Base-by-base conservation (phyloP, 805 yeast species). In the Myxozyma geophila region DNA sequence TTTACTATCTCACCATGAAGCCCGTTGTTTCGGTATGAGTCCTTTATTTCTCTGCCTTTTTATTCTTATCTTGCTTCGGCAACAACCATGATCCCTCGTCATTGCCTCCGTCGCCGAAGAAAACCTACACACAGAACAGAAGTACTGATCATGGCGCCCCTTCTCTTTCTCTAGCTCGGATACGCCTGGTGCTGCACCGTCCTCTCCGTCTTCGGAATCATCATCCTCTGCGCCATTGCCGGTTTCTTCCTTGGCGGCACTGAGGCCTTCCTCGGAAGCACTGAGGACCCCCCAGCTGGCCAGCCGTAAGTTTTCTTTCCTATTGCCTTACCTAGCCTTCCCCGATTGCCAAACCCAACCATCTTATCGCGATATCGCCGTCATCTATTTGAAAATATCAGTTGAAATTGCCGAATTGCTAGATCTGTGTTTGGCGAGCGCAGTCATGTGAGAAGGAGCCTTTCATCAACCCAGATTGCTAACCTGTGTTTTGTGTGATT, bases 111-210 rank as follows among this genome's bases (percentile, higher is more conserved):
- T 15, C 35, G 37, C 17, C 36, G 19, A 41, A n/a, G 13, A 41
- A 41, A 41, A 13, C 46, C 46, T n/a, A n/a, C 19, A 19, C 46
- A 12, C 15, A 21, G 10, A 28, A 23, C 17, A 15, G 17, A 4
- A 23, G 17, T 43, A 8, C 47, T 43, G 47, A 43, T 43, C 47
- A 17, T 6, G 10, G 10, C 19, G 10, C 19, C 21, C 19, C 21
- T 13, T 43, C 7, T 13, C n/a, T 12, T 39, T 43, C 37, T 62
- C 23, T 49, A 64, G 68, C 68, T 64, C 66, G 68, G 68, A 44
- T 64, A 64, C 66, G 98, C 99, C 28, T 93, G 96, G 90, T 91
- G 90, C 76, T 93, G 99, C 76, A 93, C 98, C 51, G 83, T 93
- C 48, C 81, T 95, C 51, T 92, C 98, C 55, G 92, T 95, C 15